Evolutionary conservation across 2,329 filamentous ascomycete species (phyloP).

Genomic region (Aspergillus novofumigatus): DNA sequence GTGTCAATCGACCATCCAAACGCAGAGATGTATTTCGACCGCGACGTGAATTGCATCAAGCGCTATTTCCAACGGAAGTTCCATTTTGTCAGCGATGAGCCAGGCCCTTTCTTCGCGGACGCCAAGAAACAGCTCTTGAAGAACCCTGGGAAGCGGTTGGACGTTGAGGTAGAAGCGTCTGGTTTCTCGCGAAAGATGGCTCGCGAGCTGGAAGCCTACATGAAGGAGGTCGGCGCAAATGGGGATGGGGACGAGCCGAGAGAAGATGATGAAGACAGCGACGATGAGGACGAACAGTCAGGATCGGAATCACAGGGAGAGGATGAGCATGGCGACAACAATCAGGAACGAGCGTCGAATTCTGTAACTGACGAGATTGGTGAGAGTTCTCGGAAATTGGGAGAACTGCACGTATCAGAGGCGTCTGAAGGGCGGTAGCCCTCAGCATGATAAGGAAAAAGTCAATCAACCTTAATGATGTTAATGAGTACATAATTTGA

Average conservation of each 20-base stretch:
- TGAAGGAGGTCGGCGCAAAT: slow-evolving; percentile 65
- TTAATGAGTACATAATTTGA: slow-evolving; percentile 1
- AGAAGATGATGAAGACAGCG: slow-evolving; percentile 38
- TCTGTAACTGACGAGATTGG: slow-evolving; percentile 11
- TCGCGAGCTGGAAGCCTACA: slow-evolving; percentile 87
- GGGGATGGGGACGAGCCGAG: slow-evolving; percentile 44
- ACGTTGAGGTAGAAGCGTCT: slow-evolving; percentile 84
- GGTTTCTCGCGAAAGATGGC: slow-evolving; percentile 97
- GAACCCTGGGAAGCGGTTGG: slow-evolving; percentile 65
- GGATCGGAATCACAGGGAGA: slow-evolving; percentile 32
- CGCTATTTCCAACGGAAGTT: slow-evolving; percentile 88
- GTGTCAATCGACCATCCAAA: slow-evolving; percentile 91
- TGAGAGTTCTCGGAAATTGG: slow-evolving; percentile 28
- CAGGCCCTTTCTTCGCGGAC: slow-evolving; percentile 80
- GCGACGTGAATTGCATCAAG: slow-evolving; percentile 93
- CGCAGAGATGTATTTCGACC: slow-evolving; percentile 95
- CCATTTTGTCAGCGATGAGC: slow-evolving; percentile 75
- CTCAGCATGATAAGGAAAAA: slow-evolving; percentile 1
- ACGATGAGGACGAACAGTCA: slow-evolving; percentile 25
- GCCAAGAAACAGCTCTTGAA: slow-evolving; percentile 67
- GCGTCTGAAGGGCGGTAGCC: slow-evolving; percentile 11
- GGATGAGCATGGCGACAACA: slow-evolving; percentile 20
- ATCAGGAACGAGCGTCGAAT: neutral
- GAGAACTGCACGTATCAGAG: slow-evolving; percentile 30
- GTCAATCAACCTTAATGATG: slow-evolving; percentile 27